Conservation (phyloP, 2,329 filamentous ascomycete genomes). For the Xylaria sp. region DNA sequence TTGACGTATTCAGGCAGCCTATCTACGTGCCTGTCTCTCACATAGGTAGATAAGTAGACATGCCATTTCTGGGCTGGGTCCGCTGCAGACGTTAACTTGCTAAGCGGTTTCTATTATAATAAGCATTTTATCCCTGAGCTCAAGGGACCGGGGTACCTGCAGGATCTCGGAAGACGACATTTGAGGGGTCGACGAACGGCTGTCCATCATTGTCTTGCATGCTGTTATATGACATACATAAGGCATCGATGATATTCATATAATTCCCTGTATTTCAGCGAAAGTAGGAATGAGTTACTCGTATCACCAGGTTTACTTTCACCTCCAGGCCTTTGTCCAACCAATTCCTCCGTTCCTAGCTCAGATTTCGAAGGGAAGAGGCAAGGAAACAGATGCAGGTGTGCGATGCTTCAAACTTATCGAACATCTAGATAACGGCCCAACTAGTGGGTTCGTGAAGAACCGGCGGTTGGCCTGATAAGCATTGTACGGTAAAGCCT, state of each 20-base stretch:
- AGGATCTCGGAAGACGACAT: conserved; percentile 25
- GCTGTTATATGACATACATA: conserved; percentile 26
- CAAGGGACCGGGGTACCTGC: conserved; percentile 26
- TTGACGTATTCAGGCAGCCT: conserved; percentile 5
- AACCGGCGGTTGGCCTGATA: not conserved
- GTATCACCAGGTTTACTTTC: too few species aligned
- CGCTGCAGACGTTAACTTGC: not conserved
- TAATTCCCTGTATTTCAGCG: not conserved
- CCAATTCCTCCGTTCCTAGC: not conserved
- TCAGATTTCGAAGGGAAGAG: not conserved
- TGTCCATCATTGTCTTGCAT: conserved; percentile 27
- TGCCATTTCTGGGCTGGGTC: conserved; percentile 2
- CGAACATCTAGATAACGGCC: not conserved
- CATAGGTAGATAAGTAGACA: conserved; percentile 6
- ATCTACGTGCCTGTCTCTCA: not conserved
- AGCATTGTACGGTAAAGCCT: not conserved
- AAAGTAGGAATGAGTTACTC: too few species aligned
- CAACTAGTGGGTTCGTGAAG: not conserved
- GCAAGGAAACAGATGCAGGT: not conserved
- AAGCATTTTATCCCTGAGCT: conserved; percentile 26
- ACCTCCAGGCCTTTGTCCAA: not conserved
- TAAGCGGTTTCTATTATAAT: conserved; percentile 17
- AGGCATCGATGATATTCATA: conserved; percentile 5
- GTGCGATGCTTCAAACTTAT: not conserved
- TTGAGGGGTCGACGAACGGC: conserved; percentile 15